Evolutionary conservation across 805 yeast species (phyloP).

Genomic region (Yamadazyma endophytica): DNA sequence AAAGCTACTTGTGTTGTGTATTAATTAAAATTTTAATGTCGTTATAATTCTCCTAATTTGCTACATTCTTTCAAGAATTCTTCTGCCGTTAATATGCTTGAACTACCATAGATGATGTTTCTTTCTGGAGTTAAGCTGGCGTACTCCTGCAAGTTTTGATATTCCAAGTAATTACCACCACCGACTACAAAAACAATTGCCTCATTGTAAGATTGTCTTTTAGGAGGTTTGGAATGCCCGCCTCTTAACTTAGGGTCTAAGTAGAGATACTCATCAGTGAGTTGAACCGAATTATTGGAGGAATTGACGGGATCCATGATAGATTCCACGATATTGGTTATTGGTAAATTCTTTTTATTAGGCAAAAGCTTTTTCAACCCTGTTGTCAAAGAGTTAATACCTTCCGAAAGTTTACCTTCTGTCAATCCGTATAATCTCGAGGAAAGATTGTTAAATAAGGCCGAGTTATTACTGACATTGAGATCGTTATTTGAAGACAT

Average conservation of each 20-base stretch:
- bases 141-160: conserved; percentile 93
- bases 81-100: conserved; percentile 66
- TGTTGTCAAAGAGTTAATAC: conserved; percentile 83
- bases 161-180: conserved; percentile 93
- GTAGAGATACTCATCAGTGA: conserved; percentile 86
- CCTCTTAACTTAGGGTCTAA: conserved; percentile 92
- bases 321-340: conserved; percentile 87
- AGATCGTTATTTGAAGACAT: conserved; percentile 6
- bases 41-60: conserved; percentile 31
- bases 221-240: conserved; percentile 84
- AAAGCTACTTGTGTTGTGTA: not conserved
- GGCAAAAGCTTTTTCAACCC: conserved; percentile 87
- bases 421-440: conserved; percentile 76
- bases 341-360: conserved; percentile 80
- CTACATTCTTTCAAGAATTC: conserved; percentile 68
- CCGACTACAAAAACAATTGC: conserved; percentile 91
- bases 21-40: too few relatives aligned
- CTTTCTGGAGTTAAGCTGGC: conserved; percentile 41
- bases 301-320: conserved; percentile 78
- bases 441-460: conserved; percentile 68
- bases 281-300: conserved; percentile 54
- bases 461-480: conserved; percentile 39
- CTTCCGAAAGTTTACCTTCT: conserved; percentile 80
- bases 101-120: conserved; percentile 81
- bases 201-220: conserved; percentile 74